A percentile compares a stretch with the other conserved stretches of the same genome.
phyloP scores from a whole-genome alignment of 768 basidiomycete genomes.

The Boletus rufocinnamomeus region DNA sequence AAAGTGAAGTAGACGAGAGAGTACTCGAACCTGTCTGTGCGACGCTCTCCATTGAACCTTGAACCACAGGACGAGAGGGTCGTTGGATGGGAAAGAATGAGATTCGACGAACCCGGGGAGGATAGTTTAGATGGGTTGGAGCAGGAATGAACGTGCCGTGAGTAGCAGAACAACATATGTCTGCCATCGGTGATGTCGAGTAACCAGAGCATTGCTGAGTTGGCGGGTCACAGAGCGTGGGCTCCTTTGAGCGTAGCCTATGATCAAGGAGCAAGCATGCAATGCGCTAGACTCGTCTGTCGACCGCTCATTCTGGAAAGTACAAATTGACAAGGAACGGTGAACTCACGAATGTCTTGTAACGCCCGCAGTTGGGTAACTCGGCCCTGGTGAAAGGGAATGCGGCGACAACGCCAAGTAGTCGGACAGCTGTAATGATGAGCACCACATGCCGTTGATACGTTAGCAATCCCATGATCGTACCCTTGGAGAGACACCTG shows the following conservation, averaged over 20 bases:
- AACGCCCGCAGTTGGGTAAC: too few relatives aligned
- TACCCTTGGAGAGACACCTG: neutral
- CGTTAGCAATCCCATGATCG: too few relatives aligned
- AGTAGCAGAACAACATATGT: neutral
- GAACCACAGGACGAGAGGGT: neutral
- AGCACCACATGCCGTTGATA: too few relatives aligned
- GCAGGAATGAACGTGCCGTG: neutral
- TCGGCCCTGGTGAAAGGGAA: too few relatives aligned
- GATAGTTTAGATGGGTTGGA: neutral
- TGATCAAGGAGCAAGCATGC: too few relatives aligned
- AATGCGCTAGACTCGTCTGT: neutral
- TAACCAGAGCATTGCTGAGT: too few relatives aligned
- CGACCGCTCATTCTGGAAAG: neutral
- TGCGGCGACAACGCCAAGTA: too few relatives aligned
- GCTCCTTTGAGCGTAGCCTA: too few relatives aligned
- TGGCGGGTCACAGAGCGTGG: too few relatives aligned
- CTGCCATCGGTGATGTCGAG: too few relatives aligned
- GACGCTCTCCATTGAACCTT: neutral
- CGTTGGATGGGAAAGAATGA: neutral
- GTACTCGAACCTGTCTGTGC: neutral
- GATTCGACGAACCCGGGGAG: neutral
- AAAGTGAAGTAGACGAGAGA: neutral
- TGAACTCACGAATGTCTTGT: too few relatives aligned
- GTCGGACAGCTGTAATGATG: too few relatives aligned
- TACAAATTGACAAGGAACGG: neutral